Evolutionary conservation across 1,284 basidiomycete genomes (phyloP).

Genomic region (Coniferiporia weirii): DNA sequence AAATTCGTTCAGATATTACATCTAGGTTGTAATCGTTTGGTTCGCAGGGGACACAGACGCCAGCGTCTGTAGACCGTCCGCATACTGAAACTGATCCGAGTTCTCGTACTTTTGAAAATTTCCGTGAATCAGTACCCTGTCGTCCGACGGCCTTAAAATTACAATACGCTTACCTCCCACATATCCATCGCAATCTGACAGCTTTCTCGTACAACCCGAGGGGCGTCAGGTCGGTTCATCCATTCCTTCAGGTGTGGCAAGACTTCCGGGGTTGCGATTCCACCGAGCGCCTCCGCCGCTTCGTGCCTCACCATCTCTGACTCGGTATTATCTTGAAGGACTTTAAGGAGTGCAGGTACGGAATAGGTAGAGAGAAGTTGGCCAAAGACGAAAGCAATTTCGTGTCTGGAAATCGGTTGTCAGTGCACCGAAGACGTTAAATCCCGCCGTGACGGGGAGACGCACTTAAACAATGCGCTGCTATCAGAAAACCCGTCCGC

Average conservation of each 20-base stretch:
- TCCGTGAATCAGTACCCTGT: not conserved
- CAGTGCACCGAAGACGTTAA: not conserved
- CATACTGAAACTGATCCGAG: slow-evolving; percentile 86
- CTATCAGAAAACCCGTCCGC: slow-evolving; percentile 85
- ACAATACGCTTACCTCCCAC: slow-evolving; percentile 69
- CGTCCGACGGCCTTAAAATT: not conserved
- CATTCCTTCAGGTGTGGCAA: slow-evolving; percentile 84
- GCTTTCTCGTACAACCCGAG: slow-evolving; percentile 90
- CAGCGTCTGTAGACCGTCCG: slow-evolving; percentile 41
- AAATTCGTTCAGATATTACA: not conserved
- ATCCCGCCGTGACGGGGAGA: slow-evolving; percentile 14
- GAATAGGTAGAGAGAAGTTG: slow-evolving; percentile 89
- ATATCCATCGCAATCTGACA: slow-evolving; percentile 97
- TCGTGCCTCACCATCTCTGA: slow-evolving; percentile 99
- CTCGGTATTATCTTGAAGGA: slow-evolving; percentile 71
- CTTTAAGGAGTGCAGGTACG: slow-evolving; percentile 78
- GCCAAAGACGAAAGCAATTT: slow-evolving; percentile 97
- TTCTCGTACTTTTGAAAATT: slow-evolving; percentile 69
- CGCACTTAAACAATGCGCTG: slow-evolving; percentile 88
- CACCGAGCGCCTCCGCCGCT: slow-evolving; percentile 96
- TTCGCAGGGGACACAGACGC: not conserved
- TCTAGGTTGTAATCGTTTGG: slow-evolving; percentile 1
- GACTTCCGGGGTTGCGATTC: slow-evolving; percentile 91
- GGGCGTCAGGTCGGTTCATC: slow-evolving; percentile 73
- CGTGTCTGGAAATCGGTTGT: slow-evolving; percentile 58